Evolutionary conservation across 306 rosid genomes (phyloP).

Genomic region (Prinsepia uniflora): DNA sequence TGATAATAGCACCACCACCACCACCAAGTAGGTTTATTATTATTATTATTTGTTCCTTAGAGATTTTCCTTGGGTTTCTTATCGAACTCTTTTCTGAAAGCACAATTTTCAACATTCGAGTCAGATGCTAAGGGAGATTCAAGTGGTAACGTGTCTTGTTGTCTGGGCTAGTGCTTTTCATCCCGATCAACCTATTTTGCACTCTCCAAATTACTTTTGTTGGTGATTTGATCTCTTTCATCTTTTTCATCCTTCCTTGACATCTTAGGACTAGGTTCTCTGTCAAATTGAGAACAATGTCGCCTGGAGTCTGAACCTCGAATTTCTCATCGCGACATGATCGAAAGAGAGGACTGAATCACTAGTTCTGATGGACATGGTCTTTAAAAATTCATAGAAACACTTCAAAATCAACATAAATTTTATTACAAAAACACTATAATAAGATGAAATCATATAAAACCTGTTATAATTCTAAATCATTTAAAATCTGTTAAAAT

Average conservation of each 20-base stretch:
- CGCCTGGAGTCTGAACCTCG: slow-evolving; percentile 65
- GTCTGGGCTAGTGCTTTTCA: slow-evolving; percentile 34
- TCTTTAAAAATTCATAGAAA: no score
- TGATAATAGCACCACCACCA: no score
- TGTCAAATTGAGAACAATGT: slow-evolving; percentile 65
- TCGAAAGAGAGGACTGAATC: background rate
- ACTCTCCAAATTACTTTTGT: slow-evolving; percentile 27
- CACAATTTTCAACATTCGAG: slow-evolving; percentile 38
- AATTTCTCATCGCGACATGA: slow-evolving; percentile 65
- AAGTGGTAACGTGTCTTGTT: slow-evolving; percentile 36
- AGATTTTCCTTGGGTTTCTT: slow-evolving; percentile 34
- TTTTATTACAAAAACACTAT: no score
- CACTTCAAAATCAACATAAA: no score
- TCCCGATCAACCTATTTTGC: slow-evolving; percentile 40
- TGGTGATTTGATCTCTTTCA: slow-evolving; percentile 40
- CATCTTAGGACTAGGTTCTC: slow-evolving; percentile 75
- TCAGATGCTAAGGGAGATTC: slow-evolving; percentile 29
- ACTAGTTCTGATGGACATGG: background rate
- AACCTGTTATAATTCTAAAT: no score
- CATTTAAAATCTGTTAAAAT: no score
- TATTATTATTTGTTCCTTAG: slow-evolving; percentile 33
- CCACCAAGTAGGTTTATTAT: no score
- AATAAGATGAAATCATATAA: no score
- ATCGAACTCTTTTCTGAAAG: slow-evolving; percentile 37
- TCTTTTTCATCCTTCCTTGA: slow-evolving; percentile 64